Percentiles rank a stretch among this genome's conserved stretches.
These are phyloP conservation scores for Cairneyella variabilis DNA, from an alignment of 495 filamentous ascomycete genomes.

Conservation along the genomic window DNA sequence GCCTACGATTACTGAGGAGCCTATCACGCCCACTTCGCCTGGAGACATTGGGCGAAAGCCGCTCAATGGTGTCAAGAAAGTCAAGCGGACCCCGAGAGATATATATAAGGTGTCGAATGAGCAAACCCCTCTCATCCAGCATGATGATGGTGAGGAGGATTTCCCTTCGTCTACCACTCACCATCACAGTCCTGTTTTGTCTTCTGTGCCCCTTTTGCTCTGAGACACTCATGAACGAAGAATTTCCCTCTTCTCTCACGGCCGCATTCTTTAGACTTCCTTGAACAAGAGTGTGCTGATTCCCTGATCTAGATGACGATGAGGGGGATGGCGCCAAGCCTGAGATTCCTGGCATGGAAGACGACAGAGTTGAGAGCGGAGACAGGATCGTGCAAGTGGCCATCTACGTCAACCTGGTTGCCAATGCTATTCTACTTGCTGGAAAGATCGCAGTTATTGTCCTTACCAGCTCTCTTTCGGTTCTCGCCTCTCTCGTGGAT, in stretches of 20 bases:
- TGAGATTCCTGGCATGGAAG: slow-evolving; percentile 52
- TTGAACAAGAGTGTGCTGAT: no score
- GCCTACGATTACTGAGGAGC: slow-evolving; percentile 51
- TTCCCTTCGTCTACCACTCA: no score
- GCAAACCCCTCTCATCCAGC: slow-evolving; percentile 51
- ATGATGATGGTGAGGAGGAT: no score
- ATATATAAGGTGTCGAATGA: slow-evolving; percentile 76
- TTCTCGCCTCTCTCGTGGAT: slow-evolving; percentile 86
- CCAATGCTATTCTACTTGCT: slow-evolving; percentile 71
- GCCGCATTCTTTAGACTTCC: no score
- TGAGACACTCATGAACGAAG: no score
- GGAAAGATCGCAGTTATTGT: slow-evolving; percentile 78
- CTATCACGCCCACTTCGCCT: slow-evolving; percentile 7
- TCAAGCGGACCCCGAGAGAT: slow-evolving; percentile 76
- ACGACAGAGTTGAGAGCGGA: slow-evolving; percentile 56
- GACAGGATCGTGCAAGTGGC: slow-evolving; percentile 69
- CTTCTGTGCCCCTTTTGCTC: no score
- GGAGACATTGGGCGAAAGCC: background rate
- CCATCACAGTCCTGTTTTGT: no score
- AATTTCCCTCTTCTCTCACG: background rate
- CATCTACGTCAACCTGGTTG: slow-evolving; percentile 82
- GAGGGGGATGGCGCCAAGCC: slow-evolving; percentile 32
- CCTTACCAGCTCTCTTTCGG: slow-evolving; percentile 78
- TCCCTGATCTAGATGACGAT: slow-evolving; percentile 24
- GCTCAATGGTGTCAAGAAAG: slow-evolving; percentile 33